Base-by-base conservation (phyloP, 352 stramenopile species). In the Phytophthora vignae region DNA sequence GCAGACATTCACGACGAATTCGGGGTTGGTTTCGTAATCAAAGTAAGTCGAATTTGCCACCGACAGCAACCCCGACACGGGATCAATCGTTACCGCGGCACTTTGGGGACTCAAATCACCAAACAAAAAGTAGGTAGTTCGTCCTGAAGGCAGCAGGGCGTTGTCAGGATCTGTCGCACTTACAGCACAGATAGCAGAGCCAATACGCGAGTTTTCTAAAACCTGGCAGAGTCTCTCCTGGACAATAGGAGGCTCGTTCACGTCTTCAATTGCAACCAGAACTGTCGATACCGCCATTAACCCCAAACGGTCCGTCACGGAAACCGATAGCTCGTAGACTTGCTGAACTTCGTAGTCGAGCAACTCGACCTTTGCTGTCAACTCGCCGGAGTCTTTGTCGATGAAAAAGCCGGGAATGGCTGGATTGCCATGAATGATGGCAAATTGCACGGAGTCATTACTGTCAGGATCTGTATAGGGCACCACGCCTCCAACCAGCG, bases 241-340 rank as follows among this genome's bases (percentile, higher is more conserved):
- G 2, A 78, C 52, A 46, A 75, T 8, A 6, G 71, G 71, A 5
- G 66, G 33, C 15, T 78, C 71, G n/a, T 78, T 78, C 1, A 56
- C n/a, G 19, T 78, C 66, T 17, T 50, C 44, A 11, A 78, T 31
- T 21, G 38, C 31, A 40, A 78, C 29, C 19, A 29, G 25, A 22
- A 78, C 63, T 4, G n/a, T 52, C 19, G 71, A 74, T 3, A 69
- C 6, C 2, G 66, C 33, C 3, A 27, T 55, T 11, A 69, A 49
- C 1, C 67, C 67, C 38, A 36, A 2, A 7, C n/a, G 48, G 21
- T 78, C 71, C 8, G 56, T 78, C 25, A 75, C 61, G 17, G 66
- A 69, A 19, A 78, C 56, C 3, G 17, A 52, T 15, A 78, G 55
- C 10, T 69, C 57, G 21, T 78, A 72, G 31, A 4, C 27, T 2